Base-by-base conservation (phyloP, 441 rosid species). In the Adansonia gregorii region DNA sequence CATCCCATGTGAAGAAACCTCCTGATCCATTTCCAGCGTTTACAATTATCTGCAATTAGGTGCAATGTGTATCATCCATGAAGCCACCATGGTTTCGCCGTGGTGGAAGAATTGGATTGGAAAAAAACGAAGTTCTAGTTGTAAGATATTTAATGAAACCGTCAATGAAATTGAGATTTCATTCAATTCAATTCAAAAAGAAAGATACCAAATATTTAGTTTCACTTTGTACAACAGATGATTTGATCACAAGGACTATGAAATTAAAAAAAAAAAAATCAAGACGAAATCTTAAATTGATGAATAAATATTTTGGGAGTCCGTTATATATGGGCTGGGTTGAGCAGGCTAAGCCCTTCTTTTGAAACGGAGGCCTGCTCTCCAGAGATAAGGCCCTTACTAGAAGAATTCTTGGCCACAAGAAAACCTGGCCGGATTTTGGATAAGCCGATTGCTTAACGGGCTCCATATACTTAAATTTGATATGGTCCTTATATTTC, bases 21-120 rank as follows among this genome's bases (percentile, higher is more conserved):
- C 97, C 95, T 55, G 98, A 93, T 24, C 99, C 98, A 67, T 95
- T 93, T 72, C 98, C 98, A 39, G 97, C 97, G 78, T 95, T 95
- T 4, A 93, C 98, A 43, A 92, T 89, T 81, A 95, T 91, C 98
- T 95, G 88, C 66, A 82, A 59, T 70, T 49, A 17, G 59, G 60
- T 64, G 45, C 35, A 59, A 6, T 11, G 11, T 35, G 41, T 35
- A 35, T 35, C 41, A 35, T 35, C 0, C 41, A 35, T 35, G 41
- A 35, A 35, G 41, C 41, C 4, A 35, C 0, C 41, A 35, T 35
- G 41, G 41, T 35, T 35, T 35, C 39, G 39, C 39, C 41, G 41
- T 4, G 41, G 41, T 35, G 41, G 41, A 35, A 35, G 41, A 35
- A 35, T 35, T 35, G 41, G 41, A 4, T 35, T 35, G 41, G 41